Percentiles rank a stretch among this genome's conserved stretches.
These are phyloP conservation scores for Syncephalastrum racemosum DNA, from an alignment of 371 early-diverging fungal species.

Conservation along the genomic window DNA sequence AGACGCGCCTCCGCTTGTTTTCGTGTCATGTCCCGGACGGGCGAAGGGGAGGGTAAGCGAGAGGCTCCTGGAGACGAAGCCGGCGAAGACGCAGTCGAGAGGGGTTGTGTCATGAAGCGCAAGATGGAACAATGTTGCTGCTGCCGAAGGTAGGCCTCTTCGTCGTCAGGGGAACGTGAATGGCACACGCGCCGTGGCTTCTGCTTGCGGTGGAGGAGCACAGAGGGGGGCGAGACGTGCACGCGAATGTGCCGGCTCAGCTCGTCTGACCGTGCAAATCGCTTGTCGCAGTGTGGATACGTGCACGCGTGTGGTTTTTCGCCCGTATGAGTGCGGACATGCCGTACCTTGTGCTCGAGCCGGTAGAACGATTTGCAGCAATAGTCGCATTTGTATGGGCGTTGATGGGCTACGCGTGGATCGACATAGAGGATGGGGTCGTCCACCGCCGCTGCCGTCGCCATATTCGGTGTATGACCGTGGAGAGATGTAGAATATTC, in stretches of 20 bases:
- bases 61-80: conserved; percentile 3
- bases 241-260: conserved; percentile 75
- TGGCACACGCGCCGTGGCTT: conserved; percentile 13
- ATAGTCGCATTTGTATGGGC: conserved; percentile 73
- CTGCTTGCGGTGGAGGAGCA: conserved; percentile 23
- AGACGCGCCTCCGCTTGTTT: conserved; percentile 29
- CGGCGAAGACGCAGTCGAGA: conserved; percentile 3
- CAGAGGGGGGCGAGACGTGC: conserved; percentile 43
- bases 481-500: no score
- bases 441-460: no score
- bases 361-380: conserved; percentile 76
- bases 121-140: conserved; percentile 46
- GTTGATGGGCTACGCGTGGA: conserved; percentile 45
- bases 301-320: conserved; percentile 83
- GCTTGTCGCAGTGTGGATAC: conserved; percentile 70
- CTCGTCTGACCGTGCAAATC: conserved; percentile 88
- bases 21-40: not conserved
- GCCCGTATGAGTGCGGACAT: conserved; percentile 88
- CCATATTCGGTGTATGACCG: not conserved
- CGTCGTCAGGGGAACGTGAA: conserved; percentile 24
- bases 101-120: conserved; percentile 34
- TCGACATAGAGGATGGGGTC: conserved; percentile 6
- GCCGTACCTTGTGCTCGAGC: conserved; percentile 78
- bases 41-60: not conserved
- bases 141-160: conserved; percentile 39